Conservation (phyloP, 805 yeast species). For the Candida ascalaphidarum region DNA sequence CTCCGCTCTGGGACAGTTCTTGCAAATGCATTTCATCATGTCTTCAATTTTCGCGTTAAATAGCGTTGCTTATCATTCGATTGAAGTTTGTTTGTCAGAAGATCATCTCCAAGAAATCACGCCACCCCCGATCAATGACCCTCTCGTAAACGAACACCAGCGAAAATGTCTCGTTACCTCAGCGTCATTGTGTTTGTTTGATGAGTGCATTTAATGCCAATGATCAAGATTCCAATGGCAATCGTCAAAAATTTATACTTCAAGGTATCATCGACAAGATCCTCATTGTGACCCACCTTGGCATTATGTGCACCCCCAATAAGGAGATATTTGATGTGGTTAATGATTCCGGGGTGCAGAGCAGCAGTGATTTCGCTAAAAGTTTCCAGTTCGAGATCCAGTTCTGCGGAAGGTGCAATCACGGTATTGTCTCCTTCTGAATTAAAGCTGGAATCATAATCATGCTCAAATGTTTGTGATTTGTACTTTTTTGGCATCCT, state of each 20-base stretch:
- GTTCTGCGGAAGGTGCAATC: not conserved
- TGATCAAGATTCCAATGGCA: conserved; percentile 32
- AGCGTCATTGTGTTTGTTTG: not conserved
- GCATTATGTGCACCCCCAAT: conserved; percentile 15
- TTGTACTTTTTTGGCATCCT: conserved; percentile 23
- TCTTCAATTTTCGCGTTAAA: no score
- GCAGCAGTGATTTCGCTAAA: conserved; percentile 8
- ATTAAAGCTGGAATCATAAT: conserved; percentile 1
- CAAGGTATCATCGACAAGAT: conserved; percentile 29
- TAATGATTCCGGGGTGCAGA: conserved; percentile 16
- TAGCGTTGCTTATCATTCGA: no score
- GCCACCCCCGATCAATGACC: no score
- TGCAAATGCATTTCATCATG: no score
- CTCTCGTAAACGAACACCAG: no score
- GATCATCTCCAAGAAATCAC: no score
- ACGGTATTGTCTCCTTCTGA: not conserved
- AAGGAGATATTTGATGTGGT: conserved; percentile 25
- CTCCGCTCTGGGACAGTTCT: no score
- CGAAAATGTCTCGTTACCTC: no score
- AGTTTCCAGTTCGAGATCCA: conserved; percentile 7
- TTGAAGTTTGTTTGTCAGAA: not conserved
- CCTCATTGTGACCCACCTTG: conserved; percentile 12
- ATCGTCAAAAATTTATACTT: conserved; percentile 34
- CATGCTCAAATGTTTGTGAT: conserved; percentile 22
- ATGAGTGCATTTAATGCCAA: conserved; percentile 28